Percentiles rank a stretch among this genome's conserved stretches.
phyloP scores from a whole-genome alignment of 345 rosid species.

The Hibiscus syriacus region DNA sequence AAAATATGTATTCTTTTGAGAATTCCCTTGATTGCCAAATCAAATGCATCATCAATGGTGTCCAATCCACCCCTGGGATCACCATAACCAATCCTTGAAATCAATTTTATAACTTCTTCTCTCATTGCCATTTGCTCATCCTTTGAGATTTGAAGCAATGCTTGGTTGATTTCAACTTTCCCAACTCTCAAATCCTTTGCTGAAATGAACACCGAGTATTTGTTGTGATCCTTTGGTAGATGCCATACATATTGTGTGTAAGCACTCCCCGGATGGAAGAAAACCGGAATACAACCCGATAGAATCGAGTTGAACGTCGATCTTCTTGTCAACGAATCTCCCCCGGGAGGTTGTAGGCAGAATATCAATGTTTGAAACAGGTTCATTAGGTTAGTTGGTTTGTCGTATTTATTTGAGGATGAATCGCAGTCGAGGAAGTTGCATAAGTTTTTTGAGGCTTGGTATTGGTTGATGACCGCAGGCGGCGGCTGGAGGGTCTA shows the following conservation, averaged over 20 bases:
- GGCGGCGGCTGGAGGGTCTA: no score
- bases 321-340: slow-evolving; percentile 21
- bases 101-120: slow-evolving; percentile 20
- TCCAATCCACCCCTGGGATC: slow-evolving; percentile 6
- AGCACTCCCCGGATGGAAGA: slow-evolving; percentile 24
- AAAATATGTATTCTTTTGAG: slow-evolving; percentile 10
- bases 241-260: slow-evolving; percentile 26
- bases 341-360: slow-evolving; percentile 26
- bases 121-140: slow-evolving; percentile 9
- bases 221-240: slow-evolving; percentile 11
- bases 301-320: slow-evolving; percentile 23
- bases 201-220: slow-evolving; percentile 23
- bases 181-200: background rate
- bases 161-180: slow-evolving; percentile 5
- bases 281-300: slow-evolving; percentile 28
- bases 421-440: slow-evolving; percentile 15
- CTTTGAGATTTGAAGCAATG: slow-evolving; percentile 7
- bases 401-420: background rate
- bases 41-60: slow-evolving; percentile 26
- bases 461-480: slow-evolving; percentile 17
- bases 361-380: slow-evolving; percentile 13
- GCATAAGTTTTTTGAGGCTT: slow-evolving; percentile 10
- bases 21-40: slow-evolving; percentile 20
- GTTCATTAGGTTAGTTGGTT: slow-evolving; percentile 13
- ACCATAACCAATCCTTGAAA: slow-evolving; percentile 20